These are phyloP conservation scores for Candida andamanensis DNA, from an alignment of 805 yeast species.

Conservation along the genomic window DNA sequence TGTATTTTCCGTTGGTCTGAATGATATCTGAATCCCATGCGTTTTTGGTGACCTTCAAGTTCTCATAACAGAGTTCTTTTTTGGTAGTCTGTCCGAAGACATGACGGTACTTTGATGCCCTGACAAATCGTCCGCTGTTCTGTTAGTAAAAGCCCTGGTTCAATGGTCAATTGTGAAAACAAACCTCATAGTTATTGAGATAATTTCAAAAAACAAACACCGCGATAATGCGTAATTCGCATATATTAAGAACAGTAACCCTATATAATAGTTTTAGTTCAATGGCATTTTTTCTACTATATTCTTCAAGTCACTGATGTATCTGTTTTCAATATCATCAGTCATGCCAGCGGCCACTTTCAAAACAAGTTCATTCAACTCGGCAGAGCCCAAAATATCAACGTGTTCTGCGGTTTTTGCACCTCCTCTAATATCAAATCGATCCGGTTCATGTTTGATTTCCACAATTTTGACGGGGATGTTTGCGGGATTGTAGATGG, in stretches of 20 bases:
- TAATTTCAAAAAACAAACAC: background rate
- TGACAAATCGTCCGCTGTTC: conserved; percentile 75
- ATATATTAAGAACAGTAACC: no score
- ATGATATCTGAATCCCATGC: conserved; percentile 96
- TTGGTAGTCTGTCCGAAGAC: conserved; percentile 84
- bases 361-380: conserved; percentile 78
- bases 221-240: background rate
- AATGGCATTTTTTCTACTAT: conserved; percentile 49
- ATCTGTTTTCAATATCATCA: conserved; percentile 54
- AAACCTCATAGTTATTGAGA: conserved; percentile 6
- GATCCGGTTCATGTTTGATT: conserved; percentile 87
- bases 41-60: conserved; percentile 73
- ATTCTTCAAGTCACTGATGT: conserved; percentile 53
- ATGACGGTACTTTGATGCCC: conserved; percentile 95
- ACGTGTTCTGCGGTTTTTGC: conserved; percentile 98
- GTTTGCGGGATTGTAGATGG: conserved; percentile 76
- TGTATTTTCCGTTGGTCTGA: conserved; percentile 78
- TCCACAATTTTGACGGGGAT: conserved; percentile 76
- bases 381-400: conserved; percentile 91
- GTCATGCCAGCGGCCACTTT: conserved; percentile 82
- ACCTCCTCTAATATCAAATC: conserved; percentile 94
- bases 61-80: conserved; percentile 69
- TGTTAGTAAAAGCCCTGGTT: conserved; percentile 5
- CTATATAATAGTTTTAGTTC: background rate
- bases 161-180: background rate